These are phyloP conservation scores for Hyaloscypha bicolor DNA, from an alignment of 495 filamentous ascomycete genomes.

Conservation along the genomic window DNA sequence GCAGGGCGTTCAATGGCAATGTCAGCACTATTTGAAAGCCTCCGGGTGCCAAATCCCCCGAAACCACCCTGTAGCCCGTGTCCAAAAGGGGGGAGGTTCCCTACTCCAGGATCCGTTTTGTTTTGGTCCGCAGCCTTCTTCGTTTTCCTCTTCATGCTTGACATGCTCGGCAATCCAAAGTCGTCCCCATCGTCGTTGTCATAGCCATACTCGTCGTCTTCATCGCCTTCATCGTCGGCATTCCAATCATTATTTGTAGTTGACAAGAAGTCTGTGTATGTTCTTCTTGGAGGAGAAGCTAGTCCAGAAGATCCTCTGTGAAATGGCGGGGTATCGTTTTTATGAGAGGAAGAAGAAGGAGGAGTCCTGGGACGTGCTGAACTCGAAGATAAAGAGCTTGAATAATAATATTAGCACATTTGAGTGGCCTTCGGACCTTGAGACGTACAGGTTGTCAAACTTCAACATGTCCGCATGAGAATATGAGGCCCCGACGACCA, in stretches of 20 bases:
- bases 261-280: conserved; percentile 76
- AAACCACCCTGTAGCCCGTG: conserved; percentile 42
- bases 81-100: conserved; percentile 26
- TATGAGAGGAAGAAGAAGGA: conserved; percentile 46
- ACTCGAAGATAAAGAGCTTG: conserved; percentile 55
- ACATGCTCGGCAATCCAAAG: conserved; percentile 88
- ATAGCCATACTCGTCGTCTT: conserved; percentile 73
- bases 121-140: conserved; percentile 43
- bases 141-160: conserved; percentile 78
- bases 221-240: conserved; percentile 60
- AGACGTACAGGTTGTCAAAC: conserved; percentile 57
- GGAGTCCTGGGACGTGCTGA: conserved; percentile 64
- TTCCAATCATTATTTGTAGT: conserved; percentile 78
- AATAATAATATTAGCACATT: conserved; percentile 21
- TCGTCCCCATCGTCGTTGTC: conserved; percentile 90
- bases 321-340: conserved; percentile 54
- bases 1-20: conserved; percentile 88
- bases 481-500: conserved; percentile 94
- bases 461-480: conserved; percentile 95
- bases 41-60: conserved; percentile 34
- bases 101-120: conserved; percentile 24
- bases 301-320: conserved; percentile 52
- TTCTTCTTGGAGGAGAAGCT: conserved; percentile 64
- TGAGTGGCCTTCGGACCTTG: neutral
- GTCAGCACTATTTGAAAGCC: conserved; percentile 77